Conservation (phyloP, 768 basidiomycete species). For the Podaxis sp. region DNA sequence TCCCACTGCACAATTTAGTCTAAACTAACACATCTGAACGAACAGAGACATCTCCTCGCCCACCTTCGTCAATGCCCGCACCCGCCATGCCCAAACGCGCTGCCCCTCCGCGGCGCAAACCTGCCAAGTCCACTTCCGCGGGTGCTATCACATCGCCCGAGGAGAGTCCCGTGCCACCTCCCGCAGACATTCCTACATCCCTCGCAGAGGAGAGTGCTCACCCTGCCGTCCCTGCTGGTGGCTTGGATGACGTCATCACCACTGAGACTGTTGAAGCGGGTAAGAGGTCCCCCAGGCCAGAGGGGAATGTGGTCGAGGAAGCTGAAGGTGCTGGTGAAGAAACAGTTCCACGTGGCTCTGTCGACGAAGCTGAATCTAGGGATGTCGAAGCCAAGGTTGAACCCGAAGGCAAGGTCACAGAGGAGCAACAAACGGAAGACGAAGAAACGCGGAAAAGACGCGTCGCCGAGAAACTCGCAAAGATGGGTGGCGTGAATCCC, state of each 20-base stretch:
- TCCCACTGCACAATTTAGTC: neutral
- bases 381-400: neutral
- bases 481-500: constrained; percentile 68
- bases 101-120: constrained; percentile 64
- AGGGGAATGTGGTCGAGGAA: neutral
- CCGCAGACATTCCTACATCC: neutral
- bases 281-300: neutral
- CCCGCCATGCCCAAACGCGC: constrained; percentile 71
- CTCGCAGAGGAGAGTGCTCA: neutral
- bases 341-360: too few species aligned
- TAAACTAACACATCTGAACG: neutral
- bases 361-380: neutral
- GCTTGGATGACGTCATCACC: neutral
- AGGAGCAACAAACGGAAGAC: constrained; percentile 27
- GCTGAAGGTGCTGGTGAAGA: neutral
- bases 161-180: constrained; percentile 1
- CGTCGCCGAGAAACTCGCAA: constrained; percentile 59
- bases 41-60: constrained; percentile 28
- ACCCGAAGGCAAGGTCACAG: neutral
- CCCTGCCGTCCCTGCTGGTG: neutral
- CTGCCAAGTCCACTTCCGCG: constrained; percentile 19
- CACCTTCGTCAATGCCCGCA: constrained; percentile 60
- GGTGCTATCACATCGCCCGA: neutral
- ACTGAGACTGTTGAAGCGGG: neutral
- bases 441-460: constrained; percentile 51